Evolutionary conservation across 345 rosid genomes (phyloP).

Genomic region (Arabis alpina): DNA sequence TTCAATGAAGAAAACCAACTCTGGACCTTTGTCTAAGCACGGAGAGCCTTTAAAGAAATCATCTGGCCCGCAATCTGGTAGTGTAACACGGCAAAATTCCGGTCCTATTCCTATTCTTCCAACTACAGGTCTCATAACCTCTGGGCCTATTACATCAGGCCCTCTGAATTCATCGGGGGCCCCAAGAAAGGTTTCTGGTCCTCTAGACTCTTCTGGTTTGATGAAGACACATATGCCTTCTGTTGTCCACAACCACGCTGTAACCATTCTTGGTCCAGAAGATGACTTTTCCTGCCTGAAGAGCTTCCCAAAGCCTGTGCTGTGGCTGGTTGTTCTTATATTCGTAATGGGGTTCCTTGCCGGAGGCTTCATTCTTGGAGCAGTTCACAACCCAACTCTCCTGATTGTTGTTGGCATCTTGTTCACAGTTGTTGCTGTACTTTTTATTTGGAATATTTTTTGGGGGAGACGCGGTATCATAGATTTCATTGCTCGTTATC

Average conservation of each 20-base stretch:
- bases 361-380: constrained; percentile 98
- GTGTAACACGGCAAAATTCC: constrained; percentile 87
- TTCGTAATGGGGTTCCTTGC: constrained; percentile 98
- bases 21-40: constrained; percentile 92
- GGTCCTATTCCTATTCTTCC: constrained; percentile 93
- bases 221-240: constrained; percentile 68
- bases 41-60: constrained; percentile 97
- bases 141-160: constrained; percentile 95
- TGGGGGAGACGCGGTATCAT: constrained; percentile 82
- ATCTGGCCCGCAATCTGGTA: constrained; percentile 98
- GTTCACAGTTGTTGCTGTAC: constrained; percentile 73
- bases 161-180: constrained; percentile 91
- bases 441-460: constrained; percentile 84
- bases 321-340: constrained; percentile 85
- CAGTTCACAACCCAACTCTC: constrained; percentile 94
- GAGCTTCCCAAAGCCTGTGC: constrained; percentile 89
- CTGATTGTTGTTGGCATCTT: constrained; percentile 87
- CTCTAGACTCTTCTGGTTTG: constrained; percentile 80
- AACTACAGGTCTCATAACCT: constrained; percentile 94
- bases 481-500: constrained; percentile 74
- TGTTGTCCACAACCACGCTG: constrained; percentile 83
- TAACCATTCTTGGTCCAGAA: constrained; percentile 77
- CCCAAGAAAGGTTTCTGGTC: constrained; percentile 96
- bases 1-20: constrained; percentile 88
- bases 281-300: constrained; percentile 79